phyloP scores from a whole-genome alignment of 1,284 basidiomycete species.

The Tilletia setariae region DNA sequence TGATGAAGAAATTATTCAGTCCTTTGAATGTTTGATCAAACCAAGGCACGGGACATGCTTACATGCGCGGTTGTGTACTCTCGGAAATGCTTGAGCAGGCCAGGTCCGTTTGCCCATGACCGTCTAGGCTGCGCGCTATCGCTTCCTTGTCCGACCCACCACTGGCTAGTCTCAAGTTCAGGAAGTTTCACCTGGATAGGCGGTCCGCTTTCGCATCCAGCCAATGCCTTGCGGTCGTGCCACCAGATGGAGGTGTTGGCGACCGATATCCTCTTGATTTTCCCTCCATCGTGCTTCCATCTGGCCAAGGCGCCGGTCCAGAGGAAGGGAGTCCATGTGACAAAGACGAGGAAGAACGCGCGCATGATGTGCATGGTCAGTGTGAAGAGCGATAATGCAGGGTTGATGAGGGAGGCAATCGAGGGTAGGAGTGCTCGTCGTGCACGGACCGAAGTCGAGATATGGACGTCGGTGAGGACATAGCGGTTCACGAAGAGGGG shows the following conservation, averaged over 20 bases:
- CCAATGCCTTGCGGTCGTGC: constrained; percentile 57
- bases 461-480: constrained; percentile 55
- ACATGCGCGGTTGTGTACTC: constrained; percentile 59
- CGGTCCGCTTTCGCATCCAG: constrained; percentile 59
- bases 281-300: constrained; percentile 48
- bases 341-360: constrained; percentile 44
- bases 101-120: constrained; percentile 18
- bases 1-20: background rate
- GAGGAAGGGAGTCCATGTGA: constrained; percentile 52
- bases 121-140: constrained; percentile 13
- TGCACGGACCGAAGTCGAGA: constrained; percentile 40
- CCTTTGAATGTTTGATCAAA: background rate
- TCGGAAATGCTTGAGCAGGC: constrained; percentile 49
- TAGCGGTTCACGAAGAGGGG: constrained; percentile 55
- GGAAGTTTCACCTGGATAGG: constrained; percentile 58
- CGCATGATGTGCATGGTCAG: constrained; percentile 56
- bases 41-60: background rate
- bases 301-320: constrained; percentile 44
- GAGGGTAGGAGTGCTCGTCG: constrained; percentile 56
- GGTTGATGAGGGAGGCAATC: constrained; percentile 59
- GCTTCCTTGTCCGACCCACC: constrained; percentile 49
- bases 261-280: constrained; percentile 47
- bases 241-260: constrained; percentile 59
- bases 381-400: constrained; percentile 53
- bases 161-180: constrained; percentile 58